Evolutionary conservation across 345 rosid species (phyloP), one percentile per base, ranked within the genome.

Genomic region (Aegle marmelos): DNA sequence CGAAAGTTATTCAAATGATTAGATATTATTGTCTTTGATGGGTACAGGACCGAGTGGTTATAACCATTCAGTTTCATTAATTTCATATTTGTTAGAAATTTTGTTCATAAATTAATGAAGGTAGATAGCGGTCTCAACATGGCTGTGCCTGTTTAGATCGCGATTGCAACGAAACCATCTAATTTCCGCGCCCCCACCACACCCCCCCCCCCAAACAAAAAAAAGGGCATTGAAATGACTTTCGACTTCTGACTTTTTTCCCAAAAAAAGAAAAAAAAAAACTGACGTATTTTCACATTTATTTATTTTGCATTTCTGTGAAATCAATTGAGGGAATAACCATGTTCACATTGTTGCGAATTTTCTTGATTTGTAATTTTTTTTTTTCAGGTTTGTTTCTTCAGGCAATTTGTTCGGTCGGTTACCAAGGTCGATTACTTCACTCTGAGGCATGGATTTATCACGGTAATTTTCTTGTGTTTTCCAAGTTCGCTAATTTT

Each of bases 381-480:
- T 30, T 22, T 50, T 64, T 70, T n/a, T 37, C 88, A 92, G 97
- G 97, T 88, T 63, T 92, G 95, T 80, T 96, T 96, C 88, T 94
- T 91, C 74, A 89, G 98, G 70, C 99, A 96, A 78, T 96, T 96
- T 83, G 84, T 90, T 72, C 77, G 91, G 70, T 94, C 99, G 10
- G 95, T 96, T 34, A 89, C 93, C 60, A 96, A 90, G 83, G 89
- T 91, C 61, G 99, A 96, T 85, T 96, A 96, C 85, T 76, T 96
- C 86, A 88, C 99, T 27, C 81, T 96, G 14, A 81, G 99, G 73
- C 98, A 94, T 87, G 98, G 98, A 70, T 96, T 96, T 80, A 92
- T 96, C 68, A 91, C 77, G 94, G 99, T 96, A 80, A 72, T 37
- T 21, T 45, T 45, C 50, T 45, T 45, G 50, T 45, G 50, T 13